phyloP scores from a whole-genome alignment of 208 protist genomes.

The Acanthamoeba lugdunensis region DNA sequence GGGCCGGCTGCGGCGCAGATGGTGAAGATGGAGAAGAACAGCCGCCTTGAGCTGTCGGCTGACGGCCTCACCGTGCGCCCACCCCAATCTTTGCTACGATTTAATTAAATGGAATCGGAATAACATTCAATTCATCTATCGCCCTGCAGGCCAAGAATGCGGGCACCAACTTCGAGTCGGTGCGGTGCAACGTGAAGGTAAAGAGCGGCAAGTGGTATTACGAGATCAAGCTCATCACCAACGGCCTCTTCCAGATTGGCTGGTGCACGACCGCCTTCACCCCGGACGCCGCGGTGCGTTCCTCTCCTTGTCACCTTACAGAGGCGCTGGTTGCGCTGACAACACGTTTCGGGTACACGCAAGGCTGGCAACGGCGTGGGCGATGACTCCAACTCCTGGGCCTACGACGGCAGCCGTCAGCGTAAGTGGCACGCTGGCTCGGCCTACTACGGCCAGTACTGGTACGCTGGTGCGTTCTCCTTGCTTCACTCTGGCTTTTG shows the following conservation, averaged over 20 bases:
- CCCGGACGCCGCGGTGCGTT: not conserved
- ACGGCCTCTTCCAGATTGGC: slow-evolving; percentile 52
- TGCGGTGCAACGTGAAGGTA: slow-evolving; percentile 1
- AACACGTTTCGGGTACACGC: not conserved
- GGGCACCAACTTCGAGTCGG: slow-evolving; percentile 40
- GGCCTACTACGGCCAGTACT: slow-evolving; percentile 65
- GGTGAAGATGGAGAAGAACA: slow-evolving; percentile 40
- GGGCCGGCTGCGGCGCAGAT: slow-evolving; percentile 6
- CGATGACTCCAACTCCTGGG: slow-evolving; percentile 44
- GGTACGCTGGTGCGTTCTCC: slow-evolving; percentile 19
- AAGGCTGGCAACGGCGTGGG: slow-evolving; percentile 59
- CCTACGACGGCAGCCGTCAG: slow-evolving; percentile 55
- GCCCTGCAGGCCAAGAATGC: not conserved
- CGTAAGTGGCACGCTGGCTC: slow-evolving; percentile 50
- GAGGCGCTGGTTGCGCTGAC: no score
- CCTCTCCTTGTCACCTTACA: not conserved
- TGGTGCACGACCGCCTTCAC: slow-evolving; percentile 41
- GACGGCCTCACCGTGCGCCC: slow-evolving; percentile 10
- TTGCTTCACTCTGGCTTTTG: not conserved
- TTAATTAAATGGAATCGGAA: not conserved
- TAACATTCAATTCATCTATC: not conserved
- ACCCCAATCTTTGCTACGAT: not conserved
- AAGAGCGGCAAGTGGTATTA: slow-evolving; percentile 62
- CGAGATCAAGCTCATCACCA: slow-evolving; percentile 33
- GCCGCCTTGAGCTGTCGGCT: not conserved